Conservation (phyloP, 495 filamentous ascomycete genomes). For the Glutinoglossum americanum region DNA sequence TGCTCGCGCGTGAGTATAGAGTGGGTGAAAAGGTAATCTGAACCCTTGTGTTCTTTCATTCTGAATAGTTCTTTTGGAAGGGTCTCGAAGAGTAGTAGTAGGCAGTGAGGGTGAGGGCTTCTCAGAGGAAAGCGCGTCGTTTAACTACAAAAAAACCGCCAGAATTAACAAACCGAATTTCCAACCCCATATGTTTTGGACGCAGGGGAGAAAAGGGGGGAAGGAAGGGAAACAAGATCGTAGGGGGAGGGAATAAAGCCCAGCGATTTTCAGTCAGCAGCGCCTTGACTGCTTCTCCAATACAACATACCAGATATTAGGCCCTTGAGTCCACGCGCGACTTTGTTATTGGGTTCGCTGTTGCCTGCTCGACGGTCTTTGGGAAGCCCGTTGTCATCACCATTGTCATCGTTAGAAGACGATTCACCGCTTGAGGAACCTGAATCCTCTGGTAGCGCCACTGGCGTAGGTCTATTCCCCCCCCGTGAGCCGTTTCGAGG, state of each 20-base stretch:
- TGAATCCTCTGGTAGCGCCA: not conserved
- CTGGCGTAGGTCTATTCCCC: not conserved
- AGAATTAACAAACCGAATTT: not conserved
- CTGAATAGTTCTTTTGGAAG: too few species aligned
- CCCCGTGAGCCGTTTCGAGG: not conserved
- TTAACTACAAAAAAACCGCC: not conserved
- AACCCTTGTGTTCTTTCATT: too few species aligned
- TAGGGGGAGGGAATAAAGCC: not conserved
- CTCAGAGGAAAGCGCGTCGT: not conserved
- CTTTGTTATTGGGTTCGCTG: not conserved
- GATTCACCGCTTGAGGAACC: not conserved
- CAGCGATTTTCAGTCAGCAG: slow-evolving; percentile 6
- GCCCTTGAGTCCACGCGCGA: not conserved
- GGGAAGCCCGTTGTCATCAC: not conserved
- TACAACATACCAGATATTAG: not conserved
- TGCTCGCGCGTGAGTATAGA: too few species aligned
- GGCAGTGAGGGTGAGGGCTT: too few species aligned
- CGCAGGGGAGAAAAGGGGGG: too few species aligned
- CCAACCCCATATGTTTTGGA: not conserved
- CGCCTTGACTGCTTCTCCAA: not conserved
- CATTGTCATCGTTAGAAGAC: not conserved
- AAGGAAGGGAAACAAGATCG: not conserved
- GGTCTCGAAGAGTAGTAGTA: too few species aligned
- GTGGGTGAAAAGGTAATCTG: too few species aligned
- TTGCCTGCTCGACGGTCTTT: not conserved